Evolutionary conservation across 495 filamentous ascomycete species (phyloP).

Genomic region (Tuber indicum): DNA sequence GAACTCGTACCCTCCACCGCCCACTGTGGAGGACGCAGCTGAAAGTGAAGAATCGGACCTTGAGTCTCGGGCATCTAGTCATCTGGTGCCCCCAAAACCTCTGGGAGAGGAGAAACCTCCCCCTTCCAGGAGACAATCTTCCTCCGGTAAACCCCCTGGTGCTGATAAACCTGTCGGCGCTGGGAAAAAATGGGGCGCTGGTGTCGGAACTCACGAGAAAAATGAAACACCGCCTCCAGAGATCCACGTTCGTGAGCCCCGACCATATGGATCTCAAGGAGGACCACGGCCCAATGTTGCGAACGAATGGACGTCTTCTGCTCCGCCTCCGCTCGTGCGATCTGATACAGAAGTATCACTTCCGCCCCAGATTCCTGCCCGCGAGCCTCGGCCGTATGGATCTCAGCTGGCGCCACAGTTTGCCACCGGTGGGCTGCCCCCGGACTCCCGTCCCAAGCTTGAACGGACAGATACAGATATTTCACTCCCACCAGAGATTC

Average conservation of each 20-base stretch:
- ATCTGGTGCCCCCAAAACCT: background rate
- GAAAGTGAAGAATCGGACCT: conserved; percentile 2
- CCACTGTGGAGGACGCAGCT: background rate
- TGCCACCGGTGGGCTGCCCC: background rate
- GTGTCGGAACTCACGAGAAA: background rate
- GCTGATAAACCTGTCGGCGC: background rate
- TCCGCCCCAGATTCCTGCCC: background rate
- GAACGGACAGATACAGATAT: background rate
- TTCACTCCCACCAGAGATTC: background rate
- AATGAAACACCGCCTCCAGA: background rate
- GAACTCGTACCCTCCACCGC: background rate
- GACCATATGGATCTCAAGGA: background rate
- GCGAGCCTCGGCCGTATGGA: background rate
- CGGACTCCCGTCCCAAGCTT: background rate
- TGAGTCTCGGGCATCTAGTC: background rate
- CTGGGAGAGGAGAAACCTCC: background rate
- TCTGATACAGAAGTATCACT: conserved; percentile 1
- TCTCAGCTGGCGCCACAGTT: background rate
- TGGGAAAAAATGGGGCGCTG: background rate
- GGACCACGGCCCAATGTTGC: background rate
- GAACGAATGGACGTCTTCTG: background rate
- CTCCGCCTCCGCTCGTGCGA: background rate
- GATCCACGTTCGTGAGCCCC: background rate
- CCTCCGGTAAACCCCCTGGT: background rate
- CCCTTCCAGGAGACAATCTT: background rate